Conservation (phyloP, 2,329 filamentous ascomycete genomes). For the Hymenoscyphus fraxineus region DNA sequence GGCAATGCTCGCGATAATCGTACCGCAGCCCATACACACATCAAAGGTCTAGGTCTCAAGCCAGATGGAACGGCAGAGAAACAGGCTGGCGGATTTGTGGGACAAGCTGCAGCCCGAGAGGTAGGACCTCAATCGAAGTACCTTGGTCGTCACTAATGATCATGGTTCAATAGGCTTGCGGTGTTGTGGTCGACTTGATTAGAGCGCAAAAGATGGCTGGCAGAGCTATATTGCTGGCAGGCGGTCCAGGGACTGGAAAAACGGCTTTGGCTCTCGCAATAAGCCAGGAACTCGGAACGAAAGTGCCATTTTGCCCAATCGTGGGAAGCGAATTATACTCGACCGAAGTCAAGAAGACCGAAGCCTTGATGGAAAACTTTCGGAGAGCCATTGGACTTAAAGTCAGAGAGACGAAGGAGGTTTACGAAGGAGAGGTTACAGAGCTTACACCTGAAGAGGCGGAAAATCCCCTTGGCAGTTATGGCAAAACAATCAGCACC, state of each 20-base stretch:
- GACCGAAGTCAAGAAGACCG: slow-evolving; percentile 98
- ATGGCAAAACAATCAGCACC: slow-evolving; percentile 96
- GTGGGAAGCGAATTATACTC: slow-evolving; percentile 98
- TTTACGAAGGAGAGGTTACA: slow-evolving; percentile 97
- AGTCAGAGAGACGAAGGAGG: slow-evolving; percentile 97
- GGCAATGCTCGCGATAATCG: slow-evolving; percentile 91
- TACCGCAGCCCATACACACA: slow-evolving; percentile 95
- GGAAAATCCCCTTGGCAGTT: slow-evolving; percentile 93
- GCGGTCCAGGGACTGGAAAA: slow-evolving; percentile 94
- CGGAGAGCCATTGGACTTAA: slow-evolving; percentile 92
- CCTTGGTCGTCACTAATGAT: slow-evolving; percentile 81
- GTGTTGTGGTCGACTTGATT: slow-evolving; percentile 93
- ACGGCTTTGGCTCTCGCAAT: slow-evolving; percentile 93
- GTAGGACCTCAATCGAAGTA: slow-evolving; percentile 44
- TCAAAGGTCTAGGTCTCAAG: slow-evolving; percentile 88
- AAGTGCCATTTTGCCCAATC: slow-evolving; percentile 97
- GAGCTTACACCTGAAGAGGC: slow-evolving; percentile 97
- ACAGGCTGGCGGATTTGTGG: slow-evolving; percentile 79
- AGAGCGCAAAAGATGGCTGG: slow-evolving; percentile 97
- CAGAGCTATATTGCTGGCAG: slow-evolving; percentile 85
- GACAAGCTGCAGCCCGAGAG: slow-evolving; percentile 83
- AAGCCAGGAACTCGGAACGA: slow-evolving; percentile 94
- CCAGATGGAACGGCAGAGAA: slow-evolving; percentile 81
- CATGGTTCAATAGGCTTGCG: slow-evolving; percentile 72
- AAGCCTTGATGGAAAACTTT: slow-evolving; percentile 99